Conservation (phyloP, 2,329 filamentous ascomycete genomes). For the Aspergillus sclerotialis region DNA sequence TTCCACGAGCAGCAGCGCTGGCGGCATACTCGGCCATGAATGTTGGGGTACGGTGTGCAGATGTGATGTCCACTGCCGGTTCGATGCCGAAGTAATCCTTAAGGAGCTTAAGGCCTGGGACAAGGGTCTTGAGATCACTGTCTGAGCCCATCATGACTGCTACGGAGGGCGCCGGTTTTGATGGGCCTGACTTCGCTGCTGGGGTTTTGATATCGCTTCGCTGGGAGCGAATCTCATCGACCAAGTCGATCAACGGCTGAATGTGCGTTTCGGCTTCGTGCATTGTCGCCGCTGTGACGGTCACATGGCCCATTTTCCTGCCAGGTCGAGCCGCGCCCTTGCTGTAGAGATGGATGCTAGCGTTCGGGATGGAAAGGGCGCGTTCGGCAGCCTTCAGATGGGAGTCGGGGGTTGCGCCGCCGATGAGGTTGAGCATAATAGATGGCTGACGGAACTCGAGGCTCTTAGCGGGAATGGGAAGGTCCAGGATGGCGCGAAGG, state of each 20-base stretch:
- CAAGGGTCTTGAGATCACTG: slow-evolving; percentile 38
- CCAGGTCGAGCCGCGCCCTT: slow-evolving; percentile 77
- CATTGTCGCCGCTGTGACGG: slow-evolving; percentile 64
- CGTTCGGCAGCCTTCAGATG: slow-evolving; percentile 53
- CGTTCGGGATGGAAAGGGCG: slow-evolving; percentile 53
- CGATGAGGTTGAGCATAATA: slow-evolving; percentile 51
- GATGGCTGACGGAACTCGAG: slow-evolving; percentile 41
- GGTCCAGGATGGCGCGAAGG: slow-evolving; percentile 70
- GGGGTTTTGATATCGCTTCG: slow-evolving; percentile 27
- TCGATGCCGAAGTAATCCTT: slow-evolving; percentile 37
- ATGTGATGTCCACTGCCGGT: slow-evolving; percentile 41
- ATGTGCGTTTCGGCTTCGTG: slow-evolving; percentile 60
- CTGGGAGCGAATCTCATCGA: slow-evolving; percentile 68
- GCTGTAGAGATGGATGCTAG: slow-evolving; percentile 79
- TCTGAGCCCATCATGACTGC: slow-evolving; percentile 46
- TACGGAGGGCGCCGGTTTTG: slow-evolving; percentile 30
- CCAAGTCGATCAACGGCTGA: slow-evolving; percentile 66
- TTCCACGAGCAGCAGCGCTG: slow-evolving; percentile 56
- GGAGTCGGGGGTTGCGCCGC: slow-evolving; percentile 52
- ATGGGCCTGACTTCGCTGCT: slow-evolving; percentile 21
- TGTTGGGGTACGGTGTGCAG: slow-evolving; percentile 61
- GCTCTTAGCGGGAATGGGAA: slow-evolving; percentile 51
- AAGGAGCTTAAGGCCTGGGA: slow-evolving; percentile 39
- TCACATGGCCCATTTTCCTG: slow-evolving; percentile 94
- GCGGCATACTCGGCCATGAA: slow-evolving; percentile 63